These are phyloP conservation scores for Medicago ruthenica DNA, from an alignment of 306 rosid species.

Conservation along the genomic window DNA sequence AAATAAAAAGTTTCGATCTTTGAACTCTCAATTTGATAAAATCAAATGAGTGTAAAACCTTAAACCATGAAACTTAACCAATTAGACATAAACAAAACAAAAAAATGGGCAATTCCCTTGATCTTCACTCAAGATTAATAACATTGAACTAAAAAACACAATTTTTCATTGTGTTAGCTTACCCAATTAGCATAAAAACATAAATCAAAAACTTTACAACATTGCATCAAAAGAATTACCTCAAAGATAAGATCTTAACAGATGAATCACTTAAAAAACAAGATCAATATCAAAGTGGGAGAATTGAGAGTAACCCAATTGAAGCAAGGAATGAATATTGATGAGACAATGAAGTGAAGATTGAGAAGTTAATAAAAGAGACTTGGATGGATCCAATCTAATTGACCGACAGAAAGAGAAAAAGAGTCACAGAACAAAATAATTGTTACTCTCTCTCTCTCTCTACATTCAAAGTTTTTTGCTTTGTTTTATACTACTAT, in stretches of 20 bases:
- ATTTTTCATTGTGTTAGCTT: not conserved
- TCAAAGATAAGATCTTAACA: slow-evolving; percentile 38
- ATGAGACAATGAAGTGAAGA: slow-evolving; percentile 19
- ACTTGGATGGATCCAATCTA: slow-evolving; percentile 48
- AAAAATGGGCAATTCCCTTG: not conserved
- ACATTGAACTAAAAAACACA: not conserved
- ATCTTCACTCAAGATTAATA: not conserved
- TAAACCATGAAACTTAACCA: not conserved
- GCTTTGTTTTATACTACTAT: not conserved
- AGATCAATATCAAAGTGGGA: not conserved
- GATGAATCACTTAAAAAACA: not conserved
- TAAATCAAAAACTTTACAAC: not conserved
- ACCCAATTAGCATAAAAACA: not conserved
- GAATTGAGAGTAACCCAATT: slow-evolving; percentile 2
- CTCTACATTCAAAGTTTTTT: slow-evolving; percentile 36
- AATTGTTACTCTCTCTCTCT: slow-evolving; percentile 25
- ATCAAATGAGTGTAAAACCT: not conserved
- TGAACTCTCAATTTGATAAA: slow-evolving; percentile 5
- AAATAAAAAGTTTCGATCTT: slow-evolving; percentile 34
- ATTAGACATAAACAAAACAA: not conserved
- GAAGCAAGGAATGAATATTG: not conserved
- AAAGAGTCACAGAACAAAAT: not conserved
- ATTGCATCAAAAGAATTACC: slow-evolving; percentile 45
- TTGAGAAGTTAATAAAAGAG: slow-evolving; percentile 37
- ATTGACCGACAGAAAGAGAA: slow-evolving; percentile 48